A percentile compares a stretch with the other conserved stretches of the same genome.
Evolutionary conservation across 805 yeast genomes (phyloP).

Genomic region (Hanseniaspora mollemarum): DNA sequence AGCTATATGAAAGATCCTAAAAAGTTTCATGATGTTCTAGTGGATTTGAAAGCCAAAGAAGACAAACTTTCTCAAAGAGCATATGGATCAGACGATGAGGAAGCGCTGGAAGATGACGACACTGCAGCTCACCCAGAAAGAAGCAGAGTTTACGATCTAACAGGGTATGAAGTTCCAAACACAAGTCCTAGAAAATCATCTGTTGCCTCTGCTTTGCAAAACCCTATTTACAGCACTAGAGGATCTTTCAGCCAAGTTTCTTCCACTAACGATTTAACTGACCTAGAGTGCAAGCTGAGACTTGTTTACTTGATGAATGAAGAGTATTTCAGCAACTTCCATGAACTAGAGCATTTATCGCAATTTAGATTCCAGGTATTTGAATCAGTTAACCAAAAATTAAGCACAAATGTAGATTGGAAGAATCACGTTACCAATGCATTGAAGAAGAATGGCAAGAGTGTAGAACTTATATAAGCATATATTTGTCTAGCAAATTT

Average conservation of each 20-base stretch:
- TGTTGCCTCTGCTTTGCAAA: background rate
- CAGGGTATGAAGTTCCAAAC: constrained; percentile 8
- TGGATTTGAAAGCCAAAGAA: constrained; percentile 31
- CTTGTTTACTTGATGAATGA: constrained; percentile 14
- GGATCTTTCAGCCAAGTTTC: constrained; percentile 8
- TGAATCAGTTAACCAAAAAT: background rate
- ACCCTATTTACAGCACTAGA: constrained; percentile 6
- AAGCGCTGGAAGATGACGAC: constrained; percentile 11
- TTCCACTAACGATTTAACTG: background rate
- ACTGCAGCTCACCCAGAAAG: constrained; percentile 1
- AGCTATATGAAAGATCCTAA: constrained; percentile 40
- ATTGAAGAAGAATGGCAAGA: constrained; percentile 15
- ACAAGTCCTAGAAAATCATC: constrained; percentile 11
- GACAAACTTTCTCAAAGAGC: background rate
- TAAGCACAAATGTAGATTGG: background rate
- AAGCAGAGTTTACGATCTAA: constrained; percentile 4
- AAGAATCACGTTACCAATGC: background rate
- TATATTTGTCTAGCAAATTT: constrained; percentile 34
- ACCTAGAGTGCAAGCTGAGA: constrained; percentile 3
- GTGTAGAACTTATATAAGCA: constrained; percentile 33
- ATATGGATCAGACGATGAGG: constrained; percentile 5
- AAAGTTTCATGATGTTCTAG: no score
- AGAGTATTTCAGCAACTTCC: constrained; percentile 10
- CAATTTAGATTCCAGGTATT: constrained; percentile 4
- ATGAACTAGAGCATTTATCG: constrained; percentile 2